Evolutionary conservation across 345 rosid genomes (phyloP).

Genomic region (Salix caprea): DNA sequence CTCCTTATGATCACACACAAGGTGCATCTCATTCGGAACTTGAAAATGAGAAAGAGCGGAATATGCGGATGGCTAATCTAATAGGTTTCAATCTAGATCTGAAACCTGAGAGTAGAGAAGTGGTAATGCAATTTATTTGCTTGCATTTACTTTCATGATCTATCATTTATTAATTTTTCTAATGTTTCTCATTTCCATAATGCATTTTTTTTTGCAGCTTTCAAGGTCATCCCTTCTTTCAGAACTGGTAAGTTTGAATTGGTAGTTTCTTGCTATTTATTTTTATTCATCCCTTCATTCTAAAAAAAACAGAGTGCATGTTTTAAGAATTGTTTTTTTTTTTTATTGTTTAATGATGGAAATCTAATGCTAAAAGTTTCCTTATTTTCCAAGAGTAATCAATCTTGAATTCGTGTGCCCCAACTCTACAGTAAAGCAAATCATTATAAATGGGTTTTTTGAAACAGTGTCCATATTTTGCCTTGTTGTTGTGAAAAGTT

Average conservation of each 20-base stretch:
- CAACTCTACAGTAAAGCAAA: background rate
- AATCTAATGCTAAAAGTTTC: background rate
- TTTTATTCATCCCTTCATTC: background rate
- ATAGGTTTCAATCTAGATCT: conserved; percentile 86
- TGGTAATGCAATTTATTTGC: conserved; percentile 42
- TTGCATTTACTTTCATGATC: conserved; percentile 3
- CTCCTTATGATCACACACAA: conserved; percentile 62
- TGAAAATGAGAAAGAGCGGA: conserved; percentile 91
- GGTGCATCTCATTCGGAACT: conserved; percentile 79
- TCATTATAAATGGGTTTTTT: background rate
- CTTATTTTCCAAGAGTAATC: background rate
- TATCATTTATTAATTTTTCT: background rate
- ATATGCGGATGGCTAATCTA: conserved; percentile 88
- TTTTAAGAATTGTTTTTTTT: background rate
- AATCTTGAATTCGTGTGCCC: background rate
- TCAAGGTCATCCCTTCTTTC: conserved; percentile 81
- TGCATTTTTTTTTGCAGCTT: conserved; percentile 48
- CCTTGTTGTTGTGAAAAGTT: background rate
- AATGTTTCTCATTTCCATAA: background rate
- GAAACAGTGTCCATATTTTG: background rate
- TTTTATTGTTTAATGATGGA: background rate
- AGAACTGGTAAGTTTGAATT: conserved; percentile 66
- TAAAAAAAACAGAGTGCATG: background rate
- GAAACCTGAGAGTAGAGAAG: conserved; percentile 82
- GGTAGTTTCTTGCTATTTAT: background rate